phyloP scores from a whole-genome alignment of 306 rosid genomes.

The Trifolium pratense region DNA sequence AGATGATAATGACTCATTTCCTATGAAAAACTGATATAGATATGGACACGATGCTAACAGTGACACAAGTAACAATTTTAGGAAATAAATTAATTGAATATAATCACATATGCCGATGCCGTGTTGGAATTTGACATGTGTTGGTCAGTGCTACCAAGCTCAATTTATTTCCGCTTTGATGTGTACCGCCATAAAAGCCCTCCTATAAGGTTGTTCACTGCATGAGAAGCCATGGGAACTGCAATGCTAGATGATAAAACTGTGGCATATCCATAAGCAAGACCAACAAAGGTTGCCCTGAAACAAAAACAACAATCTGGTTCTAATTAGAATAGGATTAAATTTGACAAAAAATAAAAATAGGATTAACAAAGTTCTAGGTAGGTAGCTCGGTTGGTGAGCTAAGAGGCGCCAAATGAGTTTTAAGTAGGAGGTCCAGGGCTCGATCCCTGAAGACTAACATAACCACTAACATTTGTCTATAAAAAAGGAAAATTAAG shows the following conservation, averaged over 20 bases:
- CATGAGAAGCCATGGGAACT: constrained; percentile 92
- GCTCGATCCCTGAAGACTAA: too few relatives aligned
- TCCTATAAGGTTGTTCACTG: constrained; percentile 79
- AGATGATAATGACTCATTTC: constrained; percentile 29
- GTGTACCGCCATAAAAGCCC: constrained; percentile 75
- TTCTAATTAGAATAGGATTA: constrained; percentile 23
- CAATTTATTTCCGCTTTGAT: constrained; percentile 43
- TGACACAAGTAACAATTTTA: too few relatives aligned
- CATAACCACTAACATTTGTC: too few relatives aligned
- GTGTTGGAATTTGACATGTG: too few relatives aligned
- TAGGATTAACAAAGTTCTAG: not conserved
- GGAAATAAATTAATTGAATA: too few relatives aligned
- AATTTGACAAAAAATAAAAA: not conserved
- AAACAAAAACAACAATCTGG: constrained; percentile 44
- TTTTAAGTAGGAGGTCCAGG: too few relatives aligned
- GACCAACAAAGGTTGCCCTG: constrained; percentile 97
- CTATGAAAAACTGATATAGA: too few relatives aligned
- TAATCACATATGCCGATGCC: too few relatives aligned
- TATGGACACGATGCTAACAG: too few relatives aligned
- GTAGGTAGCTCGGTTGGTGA: too few relatives aligned
- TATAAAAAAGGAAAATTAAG: too few relatives aligned
- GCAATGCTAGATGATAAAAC: constrained; percentile 72
- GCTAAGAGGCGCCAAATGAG: too few relatives aligned
- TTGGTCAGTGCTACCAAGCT: not conserved
- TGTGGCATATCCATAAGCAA: constrained; percentile 86